Conservation (phyloP, 2,329 filamentous ascomycete species). For the Hypomyces rosellus region DNA sequence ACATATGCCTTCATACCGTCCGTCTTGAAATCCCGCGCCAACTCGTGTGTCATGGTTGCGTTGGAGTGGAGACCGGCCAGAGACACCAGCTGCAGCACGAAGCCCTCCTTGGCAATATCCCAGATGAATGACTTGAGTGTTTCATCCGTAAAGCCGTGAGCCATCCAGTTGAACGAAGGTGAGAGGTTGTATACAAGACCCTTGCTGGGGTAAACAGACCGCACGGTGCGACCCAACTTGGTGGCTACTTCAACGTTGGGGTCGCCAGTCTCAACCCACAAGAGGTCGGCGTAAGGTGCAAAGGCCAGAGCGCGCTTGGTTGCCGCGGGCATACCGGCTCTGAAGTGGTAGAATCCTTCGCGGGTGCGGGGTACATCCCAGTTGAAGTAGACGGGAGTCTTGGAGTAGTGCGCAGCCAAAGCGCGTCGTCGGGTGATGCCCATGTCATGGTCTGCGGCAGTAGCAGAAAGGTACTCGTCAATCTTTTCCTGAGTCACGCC, state of each 20-base stretch:
- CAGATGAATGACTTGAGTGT: constrained; percentile 88
- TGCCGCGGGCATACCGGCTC: constrained; percentile 74
- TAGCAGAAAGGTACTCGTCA: constrained; percentile 58
- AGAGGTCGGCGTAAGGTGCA: constrained; percentile 84
- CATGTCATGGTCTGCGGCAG: constrained; percentile 60
- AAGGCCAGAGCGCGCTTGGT: constrained; percentile 92
- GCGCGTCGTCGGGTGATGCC: constrained; percentile 71
- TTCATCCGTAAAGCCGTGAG: constrained; percentile 79
- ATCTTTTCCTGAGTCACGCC: constrained; percentile 59
- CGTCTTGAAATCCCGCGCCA: constrained; percentile 75
- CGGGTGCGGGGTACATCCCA: constrained; percentile 91
- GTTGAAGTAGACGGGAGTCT: constrained; percentile 68
- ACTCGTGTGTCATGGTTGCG: constrained; percentile 61
- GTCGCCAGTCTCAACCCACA: constrained; percentile 95
- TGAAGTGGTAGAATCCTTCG: constrained; percentile 91
- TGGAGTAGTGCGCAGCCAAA: constrained; percentile 61
- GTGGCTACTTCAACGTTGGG: constrained; percentile 73
- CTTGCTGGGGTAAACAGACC: constrained; percentile 65
- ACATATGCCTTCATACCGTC: constrained; percentile 98
- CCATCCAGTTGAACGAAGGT: constrained; percentile 98
- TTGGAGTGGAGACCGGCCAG: constrained; percentile 61
- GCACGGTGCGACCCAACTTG: constrained; percentile 70
- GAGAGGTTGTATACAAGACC: constrained; percentile 93
- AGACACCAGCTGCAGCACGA: constrained; percentile 61
- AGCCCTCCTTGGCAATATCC: constrained; percentile 89